phyloP scores from a whole-genome alignment of 2,329 filamentous ascomycete genomes.

The Apiospora rasikravindrae region DNA sequence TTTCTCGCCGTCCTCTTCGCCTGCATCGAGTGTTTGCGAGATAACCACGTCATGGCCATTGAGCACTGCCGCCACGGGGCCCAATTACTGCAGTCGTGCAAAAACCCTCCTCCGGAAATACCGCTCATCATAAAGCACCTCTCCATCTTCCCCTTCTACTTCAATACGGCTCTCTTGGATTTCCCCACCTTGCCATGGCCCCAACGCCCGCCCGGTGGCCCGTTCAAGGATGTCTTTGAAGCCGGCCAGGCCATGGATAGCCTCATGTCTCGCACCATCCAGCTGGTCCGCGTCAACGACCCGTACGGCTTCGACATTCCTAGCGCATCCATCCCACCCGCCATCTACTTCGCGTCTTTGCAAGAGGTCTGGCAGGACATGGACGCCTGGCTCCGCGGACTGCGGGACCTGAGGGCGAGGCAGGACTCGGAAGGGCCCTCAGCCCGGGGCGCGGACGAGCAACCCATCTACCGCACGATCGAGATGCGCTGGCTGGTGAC shows the following conservation, averaged over 20 bases:
- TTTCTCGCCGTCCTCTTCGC: slow-evolving; percentile 49
- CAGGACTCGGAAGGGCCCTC: not conserved
- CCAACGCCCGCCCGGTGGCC: not conserved
- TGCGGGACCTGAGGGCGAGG: not conserved
- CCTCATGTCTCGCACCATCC: slow-evolving; percentile 23
- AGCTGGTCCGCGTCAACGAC: slow-evolving; percentile 24
- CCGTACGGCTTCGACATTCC: slow-evolving; percentile 14
- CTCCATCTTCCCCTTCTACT: slow-evolving; percentile 28
- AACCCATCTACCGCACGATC: slow-evolving; percentile 19
- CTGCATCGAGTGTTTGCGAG: slow-evolving; percentile 59
- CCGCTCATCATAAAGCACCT: slow-evolving; percentile 25
- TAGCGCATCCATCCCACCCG: not conserved
- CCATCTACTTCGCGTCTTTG: not conserved
- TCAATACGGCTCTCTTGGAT: slow-evolving; percentile 23
- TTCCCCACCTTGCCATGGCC: slow-evolving; percentile 23
- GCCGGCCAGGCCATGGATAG: slow-evolving; percentile 22
- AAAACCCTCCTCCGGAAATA: not conserved
- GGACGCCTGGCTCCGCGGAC: slow-evolving; percentile 22
- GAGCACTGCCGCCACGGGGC: slow-evolving; percentile 39
- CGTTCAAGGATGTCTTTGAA: not conserved
- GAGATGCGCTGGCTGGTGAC: slow-evolving; percentile 29
- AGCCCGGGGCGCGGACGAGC: too few relatives aligned
- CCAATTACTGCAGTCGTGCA: slow-evolving; percentile 27
- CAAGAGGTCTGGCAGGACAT: slow-evolving; percentile 21
- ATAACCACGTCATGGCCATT: slow-evolving; percentile 51